Evolutionary conservation across 163 green algal species (phyloP).

Genomic region (Prototheca stagnorum): DNA sequence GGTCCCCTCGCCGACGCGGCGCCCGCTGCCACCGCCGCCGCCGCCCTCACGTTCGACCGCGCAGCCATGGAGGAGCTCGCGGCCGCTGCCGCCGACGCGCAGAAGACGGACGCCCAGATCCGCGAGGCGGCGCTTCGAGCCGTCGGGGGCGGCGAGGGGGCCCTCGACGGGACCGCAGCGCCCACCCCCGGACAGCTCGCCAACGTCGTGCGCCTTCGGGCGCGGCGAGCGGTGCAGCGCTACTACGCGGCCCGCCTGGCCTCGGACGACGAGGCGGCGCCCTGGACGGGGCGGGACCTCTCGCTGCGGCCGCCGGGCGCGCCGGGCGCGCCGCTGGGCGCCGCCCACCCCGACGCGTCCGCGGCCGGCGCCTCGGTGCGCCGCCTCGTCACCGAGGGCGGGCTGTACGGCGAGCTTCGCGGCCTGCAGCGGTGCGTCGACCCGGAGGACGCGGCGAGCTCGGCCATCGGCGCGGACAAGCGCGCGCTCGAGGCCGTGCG

Average conservation of each 20-base stretch:
- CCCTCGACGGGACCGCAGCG: too few relatives aligned
- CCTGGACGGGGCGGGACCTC: conserved; percentile 42
- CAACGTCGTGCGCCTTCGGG: too few relatives aligned
- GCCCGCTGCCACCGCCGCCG: background rate
- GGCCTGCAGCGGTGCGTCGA: conserved; percentile 39
- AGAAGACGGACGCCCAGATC: too few relatives aligned
- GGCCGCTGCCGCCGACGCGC: too few relatives aligned
- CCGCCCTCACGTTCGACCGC: background rate
- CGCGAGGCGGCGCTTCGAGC: too few relatives aligned
- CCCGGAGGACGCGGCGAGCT: conserved; percentile 12
- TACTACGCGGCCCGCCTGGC: conserved; percentile 58
- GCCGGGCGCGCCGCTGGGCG: too few relatives aligned
- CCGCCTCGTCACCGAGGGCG: conserved; percentile 27
- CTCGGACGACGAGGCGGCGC: conserved; percentile 51
- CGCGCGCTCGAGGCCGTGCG: background rate
- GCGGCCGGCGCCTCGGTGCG: conserved; percentile 34
- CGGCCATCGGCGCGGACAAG: conserved; percentile 11
- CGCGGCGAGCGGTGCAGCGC: too few relatives aligned
- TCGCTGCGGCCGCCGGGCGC: conserved; percentile 25
- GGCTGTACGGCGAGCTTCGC: conserved; percentile 57
- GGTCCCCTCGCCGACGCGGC: background rate
- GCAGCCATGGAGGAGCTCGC: background rate
- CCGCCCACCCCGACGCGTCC: too few relatives aligned
- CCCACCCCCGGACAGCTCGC: too few relatives aligned
- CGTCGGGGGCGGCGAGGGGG: too few relatives aligned